phyloP scores from a whole-genome alignment of 2,329 filamentous ascomycete species.

The Botrytis hyacinthi region DNA sequence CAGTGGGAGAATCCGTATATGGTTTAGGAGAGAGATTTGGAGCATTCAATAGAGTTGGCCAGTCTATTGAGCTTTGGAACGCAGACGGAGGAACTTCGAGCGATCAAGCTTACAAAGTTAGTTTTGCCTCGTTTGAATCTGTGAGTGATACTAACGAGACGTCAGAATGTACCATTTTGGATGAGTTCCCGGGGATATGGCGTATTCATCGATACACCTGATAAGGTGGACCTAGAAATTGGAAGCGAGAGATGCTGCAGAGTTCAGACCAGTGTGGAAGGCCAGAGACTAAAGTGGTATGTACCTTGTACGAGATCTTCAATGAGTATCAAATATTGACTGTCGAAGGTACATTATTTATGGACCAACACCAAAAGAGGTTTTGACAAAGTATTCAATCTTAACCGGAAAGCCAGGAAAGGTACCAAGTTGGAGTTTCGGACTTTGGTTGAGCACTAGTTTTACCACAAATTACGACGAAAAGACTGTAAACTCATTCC shows the following conservation, averaged over 20 bases:
- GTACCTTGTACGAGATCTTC: background rate
- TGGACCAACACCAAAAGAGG: slow-evolving; percentile 68
- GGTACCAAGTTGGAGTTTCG: slow-evolving; percentile 72
- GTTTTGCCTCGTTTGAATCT: background rate
- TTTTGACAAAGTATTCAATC: slow-evolving; percentile 63
- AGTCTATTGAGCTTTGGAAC: slow-evolving; percentile 64
- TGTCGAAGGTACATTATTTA: slow-evolving; percentile 60
- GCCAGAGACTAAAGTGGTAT: slow-evolving; percentile 65
- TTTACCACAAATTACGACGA: slow-evolving; percentile 63
- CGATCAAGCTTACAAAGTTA: slow-evolving; percentile 64
- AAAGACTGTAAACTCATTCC: slow-evolving; percentile 54
- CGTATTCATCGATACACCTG: slow-evolving; percentile 70
- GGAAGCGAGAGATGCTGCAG: slow-evolving; percentile 71
- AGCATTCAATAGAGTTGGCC: slow-evolving; percentile 73
- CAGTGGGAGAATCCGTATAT: slow-evolving; percentile 65
- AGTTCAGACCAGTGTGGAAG: slow-evolving; percentile 66
- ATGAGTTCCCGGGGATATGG: slow-evolving; percentile 72
- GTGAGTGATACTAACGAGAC: background rate
- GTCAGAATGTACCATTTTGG: slow-evolving; percentile 63
- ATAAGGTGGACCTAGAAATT: slow-evolving; percentile 68
- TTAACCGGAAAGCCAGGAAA: slow-evolving; percentile 64
- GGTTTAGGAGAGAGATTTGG: slow-evolving; percentile 76
- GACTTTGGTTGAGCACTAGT: slow-evolving; percentile 72
- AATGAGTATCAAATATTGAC: background rate
- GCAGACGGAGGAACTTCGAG: slow-evolving; percentile 64